A percentile compares a stretch with the other conserved stretches of the same genome.
Evolutionary conservation across 2,329 filamentous ascomycete genomes (phyloP).

Genomic region (Ophiostoma pallidulum): DNA sequence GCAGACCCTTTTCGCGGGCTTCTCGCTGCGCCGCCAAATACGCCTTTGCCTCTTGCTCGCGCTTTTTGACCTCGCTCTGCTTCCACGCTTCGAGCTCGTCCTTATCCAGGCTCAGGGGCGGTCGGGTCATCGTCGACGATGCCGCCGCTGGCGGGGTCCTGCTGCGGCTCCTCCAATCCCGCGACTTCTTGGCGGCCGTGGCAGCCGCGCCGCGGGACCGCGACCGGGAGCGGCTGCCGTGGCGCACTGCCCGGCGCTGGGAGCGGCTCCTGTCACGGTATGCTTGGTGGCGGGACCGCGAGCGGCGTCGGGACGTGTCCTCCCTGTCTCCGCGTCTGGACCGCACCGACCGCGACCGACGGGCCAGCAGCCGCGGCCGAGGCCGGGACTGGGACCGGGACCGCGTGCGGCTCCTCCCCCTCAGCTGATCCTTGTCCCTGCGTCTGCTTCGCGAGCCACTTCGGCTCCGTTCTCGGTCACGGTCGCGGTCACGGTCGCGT

Average conservation of each 20-base stretch:
- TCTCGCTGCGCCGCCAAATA: conserved; percentile 54
- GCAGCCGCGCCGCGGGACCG: conserved; percentile 23
- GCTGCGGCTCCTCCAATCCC: conserved; percentile 29
- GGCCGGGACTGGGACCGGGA: conserved; percentile 9
- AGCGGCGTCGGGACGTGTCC: background rate
- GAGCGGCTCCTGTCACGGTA: conserved; percentile 12
- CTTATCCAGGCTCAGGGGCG: conserved; percentile 33
- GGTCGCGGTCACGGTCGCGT: background rate
- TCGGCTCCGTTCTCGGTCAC: conserved; percentile 8
- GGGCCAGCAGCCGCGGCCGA: background rate
- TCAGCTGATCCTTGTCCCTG: background rate
- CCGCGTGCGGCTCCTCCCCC: conserved; percentile 9
- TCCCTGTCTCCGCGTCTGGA: conserved; percentile 2
- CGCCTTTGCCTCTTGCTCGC: conserved; percentile 54
- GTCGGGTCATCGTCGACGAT: conserved; percentile 21
- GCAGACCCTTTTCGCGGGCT: conserved; percentile 48
- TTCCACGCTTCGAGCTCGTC: conserved; percentile 49
- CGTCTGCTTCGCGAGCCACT: conserved; percentile 7
- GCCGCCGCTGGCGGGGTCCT: conserved; percentile 27
- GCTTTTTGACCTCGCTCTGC: conserved; percentile 50
- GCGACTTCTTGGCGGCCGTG: conserved; percentile 14
- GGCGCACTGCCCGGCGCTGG: conserved; percentile 14
- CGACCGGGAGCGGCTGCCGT: conserved; percentile 18
- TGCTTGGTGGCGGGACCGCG: conserved; percentile 5
- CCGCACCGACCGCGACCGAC: conserved; percentile 8